Evolutionary conservation across 768 basidiomycete genomes (phyloP).

Genomic region (Cyathus striatus): DNA sequence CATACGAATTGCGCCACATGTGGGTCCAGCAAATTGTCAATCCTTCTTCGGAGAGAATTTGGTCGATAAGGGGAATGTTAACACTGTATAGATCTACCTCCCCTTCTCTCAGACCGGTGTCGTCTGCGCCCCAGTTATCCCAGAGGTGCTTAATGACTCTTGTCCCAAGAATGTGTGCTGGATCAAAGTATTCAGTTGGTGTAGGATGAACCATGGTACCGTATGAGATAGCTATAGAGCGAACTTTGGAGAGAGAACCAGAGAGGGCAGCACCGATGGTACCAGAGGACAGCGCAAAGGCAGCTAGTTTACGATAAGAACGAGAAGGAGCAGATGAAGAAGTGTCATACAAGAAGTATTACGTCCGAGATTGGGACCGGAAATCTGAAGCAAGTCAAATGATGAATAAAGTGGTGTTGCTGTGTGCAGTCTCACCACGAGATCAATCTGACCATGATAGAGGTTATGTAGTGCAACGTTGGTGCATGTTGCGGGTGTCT

Average conservation of each 20-base stretch:
- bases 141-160: constrained; percentile 73
- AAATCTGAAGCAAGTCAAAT: constrained; percentile 43
- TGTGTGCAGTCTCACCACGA: constrained; percentile 66
- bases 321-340: neutral
- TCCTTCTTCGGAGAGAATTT: constrained; percentile 51
- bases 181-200: constrained; percentile 49
- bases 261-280: constrained; percentile 91
- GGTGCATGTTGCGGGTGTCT: constrained; percentile 90
- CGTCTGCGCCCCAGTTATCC: constrained; percentile 80
- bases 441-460: constrained; percentile 79
- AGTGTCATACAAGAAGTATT: constrained; percentile 67
- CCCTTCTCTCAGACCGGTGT: constrained; percentile 46
- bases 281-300: constrained; percentile 86
- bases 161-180: constrained; percentile 67
- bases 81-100: constrained; percentile 83
- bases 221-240: constrained; percentile 87
- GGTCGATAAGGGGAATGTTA: constrained; percentile 81
- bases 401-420: neutral
- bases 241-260: constrained; percentile 61
- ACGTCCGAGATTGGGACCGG: constrained; percentile 82
- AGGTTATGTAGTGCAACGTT: constrained; percentile 90
- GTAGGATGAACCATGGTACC: constrained; percentile 73
- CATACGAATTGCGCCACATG: constrained; percentile 85
- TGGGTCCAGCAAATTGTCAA: constrained; percentile 74
- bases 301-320: constrained; percentile 40